Base-by-base conservation (phyloP, 306 rosid species). In the Oxytropis ochrocephala region DNA sequence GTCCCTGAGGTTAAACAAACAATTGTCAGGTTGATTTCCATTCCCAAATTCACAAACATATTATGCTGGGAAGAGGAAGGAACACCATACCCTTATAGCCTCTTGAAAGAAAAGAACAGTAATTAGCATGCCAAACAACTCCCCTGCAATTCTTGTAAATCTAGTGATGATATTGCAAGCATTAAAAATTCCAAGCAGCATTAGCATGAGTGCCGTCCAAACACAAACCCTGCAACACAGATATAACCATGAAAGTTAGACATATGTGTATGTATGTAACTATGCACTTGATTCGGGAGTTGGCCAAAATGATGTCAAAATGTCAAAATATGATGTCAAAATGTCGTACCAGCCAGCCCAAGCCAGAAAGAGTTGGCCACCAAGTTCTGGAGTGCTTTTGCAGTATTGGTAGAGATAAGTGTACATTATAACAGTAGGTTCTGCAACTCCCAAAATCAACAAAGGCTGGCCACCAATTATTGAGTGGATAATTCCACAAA, bases 391-490 rank as follows among this genome's bases (percentile, higher is more conserved):
- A 41, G 78, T 82, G 7, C 60, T 74, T 64, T 77, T 75, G 79
- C 89, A 75, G 73, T 91, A 87, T 63, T 10, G 72, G 84, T 81
- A 91, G 71, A 94, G 64, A 41, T 88, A 91, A 42, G 65, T 85
- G 77, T 91, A 94, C 99, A 94, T 91, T 59, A 94, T 88, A 49
- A 88, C 92, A 21, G 99, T 94, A 7, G 99, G 99, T 67, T 94
- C 99, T 43, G 99, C 99, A 78, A 94, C 99, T 68, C 99, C 99
- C 59, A 94, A 44, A 61, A 94, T 83, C 83, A 94, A 80, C 86
- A 94, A 75, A 38, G 99, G 99, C 41, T 94, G 99, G 43, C 99
- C 99, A 27, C 99, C 99, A 30, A 91, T 38, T 48, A 94, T 68
- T 21, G 99, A 86, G 73, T 94, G 99, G 44, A 91, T 87, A 67